Evolutionary conservation across 148 eudicot genomes (phyloP), one percentile per base, ranked within the genome.

Genomic region (Camellia japonica): DNA sequence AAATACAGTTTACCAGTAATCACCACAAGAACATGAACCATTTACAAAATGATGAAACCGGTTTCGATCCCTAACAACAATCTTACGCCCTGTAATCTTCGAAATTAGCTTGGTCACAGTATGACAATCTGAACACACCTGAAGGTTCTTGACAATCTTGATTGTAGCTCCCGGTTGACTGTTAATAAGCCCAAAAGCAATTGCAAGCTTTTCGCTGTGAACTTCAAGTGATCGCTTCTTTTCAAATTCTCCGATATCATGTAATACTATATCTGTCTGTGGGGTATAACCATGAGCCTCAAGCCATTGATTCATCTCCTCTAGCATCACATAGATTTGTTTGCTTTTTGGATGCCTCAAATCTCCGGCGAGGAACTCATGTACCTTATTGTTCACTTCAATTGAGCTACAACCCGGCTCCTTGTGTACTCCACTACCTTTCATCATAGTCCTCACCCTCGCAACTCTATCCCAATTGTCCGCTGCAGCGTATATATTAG

Each of bases 351-450:
- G 90, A 77, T 93, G 98, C 77, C 87, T 93, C 82, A 86, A 16
- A 78, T 96, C 99, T 64, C 99, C 99, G 11, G 98, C 98, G 60
- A 96, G 82, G 81, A 96, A 96, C 82, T 96, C 99, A 42, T 93
- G 92, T 15, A 93, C 91, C 80, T 82, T 88, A 79, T 88, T 90
- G 46, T 86, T 79, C n/a, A 96, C 87, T 74, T 92, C 99, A 65
- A 93, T 88, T 19, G 99, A 92, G 85, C 94, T 93, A 84, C 99
- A 96, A 62, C 99, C 99, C 0, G 99, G 97, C 80, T 96, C 99
- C 77, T 96, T 96, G 38, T 79, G 84, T 47, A 92, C 86, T 30
- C 98, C 98, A 59, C 52, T 84, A 5, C 81, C 89, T 80, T 84
- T 93, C 98, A 96, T 96, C 87, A 86, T 59, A 5, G 92, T 78